Percentiles rank a stretch among this genome's conserved stretches.
Conservation (phyloP, 768 basidiomycete genomes). For the Lyophyllum shimeji region DNA sequence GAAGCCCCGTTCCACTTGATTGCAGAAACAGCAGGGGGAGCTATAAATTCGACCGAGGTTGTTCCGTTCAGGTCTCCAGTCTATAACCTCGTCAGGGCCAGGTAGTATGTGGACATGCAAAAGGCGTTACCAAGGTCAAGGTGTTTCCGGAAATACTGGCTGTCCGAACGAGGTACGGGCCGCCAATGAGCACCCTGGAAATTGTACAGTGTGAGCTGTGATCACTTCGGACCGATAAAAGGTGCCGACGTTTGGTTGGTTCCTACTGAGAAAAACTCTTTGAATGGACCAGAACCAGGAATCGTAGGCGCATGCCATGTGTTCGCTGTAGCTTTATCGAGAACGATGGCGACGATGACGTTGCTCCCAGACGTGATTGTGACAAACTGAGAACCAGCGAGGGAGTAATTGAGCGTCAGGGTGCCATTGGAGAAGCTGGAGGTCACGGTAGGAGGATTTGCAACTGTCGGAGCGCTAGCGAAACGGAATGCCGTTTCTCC, state of each 20-base stretch:
- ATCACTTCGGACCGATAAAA: background rate
- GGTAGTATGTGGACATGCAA: background rate
- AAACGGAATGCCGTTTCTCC: slow-evolving; percentile 46
- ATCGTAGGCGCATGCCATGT: slow-evolving; percentile 52
- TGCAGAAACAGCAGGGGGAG: slow-evolving; percentile 32
- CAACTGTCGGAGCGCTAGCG: slow-evolving; percentile 27
- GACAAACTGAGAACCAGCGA: slow-evolving; percentile 34
- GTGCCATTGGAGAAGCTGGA: slow-evolving; percentile 34
- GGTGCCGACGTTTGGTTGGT: slow-evolving; percentile 38
- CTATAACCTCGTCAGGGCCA: slow-evolving; percentile 21
- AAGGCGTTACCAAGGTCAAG: slow-evolving; percentile 29
- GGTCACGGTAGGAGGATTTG: slow-evolving; percentile 27
- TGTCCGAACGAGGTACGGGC: slow-evolving; percentile 54
- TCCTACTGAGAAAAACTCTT: slow-evolving; percentile 44
- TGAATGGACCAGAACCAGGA: slow-evolving; percentile 32
- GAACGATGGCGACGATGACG: slow-evolving; percentile 30
- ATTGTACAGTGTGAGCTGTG: background rate
- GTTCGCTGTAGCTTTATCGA: slow-evolving; percentile 49
- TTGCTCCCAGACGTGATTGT: slow-evolving; percentile 27
- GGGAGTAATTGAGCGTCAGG: slow-evolving; percentile 37
- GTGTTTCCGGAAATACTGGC: slow-evolving; percentile 40
- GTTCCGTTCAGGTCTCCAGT: slow-evolving; percentile 51
- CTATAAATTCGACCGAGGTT: slow-evolving; percentile 43
- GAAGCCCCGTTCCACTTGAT: slow-evolving; percentile 42
- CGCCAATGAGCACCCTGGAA: slow-evolving; percentile 43